Evolutionary conservation across 805 yeast genomes (phyloP), one percentile per base, ranked within the genome.

Genomic region (Barnettozyma botsteinii): DNA sequence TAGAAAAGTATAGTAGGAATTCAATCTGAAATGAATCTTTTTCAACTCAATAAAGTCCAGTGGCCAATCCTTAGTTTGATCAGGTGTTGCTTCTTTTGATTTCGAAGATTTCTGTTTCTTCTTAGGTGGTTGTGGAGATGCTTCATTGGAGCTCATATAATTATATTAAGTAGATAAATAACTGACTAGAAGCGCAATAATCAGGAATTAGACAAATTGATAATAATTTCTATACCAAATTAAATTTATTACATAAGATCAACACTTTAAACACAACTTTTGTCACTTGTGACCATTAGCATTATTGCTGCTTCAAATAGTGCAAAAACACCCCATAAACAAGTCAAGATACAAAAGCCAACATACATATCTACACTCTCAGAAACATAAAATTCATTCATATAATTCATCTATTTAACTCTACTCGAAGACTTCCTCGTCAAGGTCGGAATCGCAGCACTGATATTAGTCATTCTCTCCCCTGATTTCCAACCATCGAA

Each of bases 401-500:
- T 24, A 24, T 24, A 24, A 21, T 21, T 10, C 24, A 22, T 34
- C 14, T 20, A 41, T 6, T 37, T 40, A 4, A 37, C 41, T 29
- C 41, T 38, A n/a, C 25, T 38, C 2, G 45, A 38, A 26, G 42
- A 8, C n/a, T 52, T 49, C 20, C 56, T 47, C 9, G 55, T 46
- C 28, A 54, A 13, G 0, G 45, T 40, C 1, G 60, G 60, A n/a
- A 55, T 36, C 0, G 60, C 60, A 29, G 60, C 59, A 9, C 46
- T 31, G 8, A 55, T 62, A 33, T 64, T 65, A 1, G 70, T 62
- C 67, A 63, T 62, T 52, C 67, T 61, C 40, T 65, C 66, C 9
- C 69, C 69, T 28, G 67, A 66, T 50, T 75, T 78, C 94, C 97
- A 93, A 28, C 94, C 91, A 58, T 93, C 96, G 60, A 84, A 91